Percentiles rank a stretch among this genome's conserved stretches.
Conservation (phyloP, 257 asterid genomes). For the Solanum clarkiae region DNA sequence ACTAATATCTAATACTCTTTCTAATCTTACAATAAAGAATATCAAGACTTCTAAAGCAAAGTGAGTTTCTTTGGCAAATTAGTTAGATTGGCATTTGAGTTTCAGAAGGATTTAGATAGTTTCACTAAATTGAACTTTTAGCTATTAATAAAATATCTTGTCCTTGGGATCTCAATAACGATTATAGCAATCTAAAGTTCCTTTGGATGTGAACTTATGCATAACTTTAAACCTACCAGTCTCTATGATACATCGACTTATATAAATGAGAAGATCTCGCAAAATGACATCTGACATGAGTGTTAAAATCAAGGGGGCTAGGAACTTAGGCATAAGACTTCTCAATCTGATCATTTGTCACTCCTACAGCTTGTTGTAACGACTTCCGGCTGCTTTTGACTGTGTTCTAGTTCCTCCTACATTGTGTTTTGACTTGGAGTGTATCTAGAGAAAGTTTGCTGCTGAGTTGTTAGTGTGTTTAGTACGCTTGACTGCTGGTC, state of each 20-base stretch:
- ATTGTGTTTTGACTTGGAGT: neutral
- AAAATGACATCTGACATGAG: neutral
- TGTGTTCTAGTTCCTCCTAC: neutral
- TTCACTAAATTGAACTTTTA: neutral
- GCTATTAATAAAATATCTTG: neutral
- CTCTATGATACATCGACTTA: neutral
- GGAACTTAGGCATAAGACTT: neutral
- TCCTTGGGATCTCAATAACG: neutral
- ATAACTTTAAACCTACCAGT: neutral
- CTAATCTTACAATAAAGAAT: neutral
- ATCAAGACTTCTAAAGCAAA: neutral
- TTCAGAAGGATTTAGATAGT: neutral
- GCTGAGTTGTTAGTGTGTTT: neutral
- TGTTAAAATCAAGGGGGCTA: neutral
- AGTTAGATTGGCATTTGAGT: neutral
- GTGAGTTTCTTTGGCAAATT: neutral
- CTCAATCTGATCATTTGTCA: neutral
- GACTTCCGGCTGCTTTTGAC: neutral
- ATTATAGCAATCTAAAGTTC: neutral
- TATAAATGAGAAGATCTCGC: neutral
- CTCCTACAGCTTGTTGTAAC: neutral
- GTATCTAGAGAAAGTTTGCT: neutral
- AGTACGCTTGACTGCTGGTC: neutral
- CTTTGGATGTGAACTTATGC: neutral
- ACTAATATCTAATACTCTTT: neutral